phyloP scores from a whole-genome alignment of 176 grass and related monocot genomes.

The Hsuehochloa calcarea region DNA sequence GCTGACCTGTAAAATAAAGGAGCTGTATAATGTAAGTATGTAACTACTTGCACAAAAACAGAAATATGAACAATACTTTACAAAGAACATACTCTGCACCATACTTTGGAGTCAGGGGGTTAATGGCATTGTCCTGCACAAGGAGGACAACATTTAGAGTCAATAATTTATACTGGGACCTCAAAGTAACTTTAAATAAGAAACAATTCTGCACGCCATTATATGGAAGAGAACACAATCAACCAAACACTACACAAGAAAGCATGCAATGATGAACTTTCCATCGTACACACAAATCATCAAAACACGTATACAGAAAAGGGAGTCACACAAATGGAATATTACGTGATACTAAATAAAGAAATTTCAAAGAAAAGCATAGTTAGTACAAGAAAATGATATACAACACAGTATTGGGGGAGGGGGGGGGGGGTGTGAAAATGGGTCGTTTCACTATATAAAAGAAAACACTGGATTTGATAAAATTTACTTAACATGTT shows the following conservation, averaged over 20 bases:
- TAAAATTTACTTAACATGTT: not conserved
- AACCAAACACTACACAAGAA: slow-evolving; percentile 13
- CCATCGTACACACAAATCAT: slow-evolving; percentile 6
- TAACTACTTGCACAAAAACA: slow-evolving; percentile 9
- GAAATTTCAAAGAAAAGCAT: not conserved
- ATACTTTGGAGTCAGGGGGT: slow-evolving; percentile 37
- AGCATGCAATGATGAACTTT: slow-evolving; percentile 16
- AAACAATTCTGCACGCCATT: not conserved
- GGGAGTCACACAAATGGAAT: slow-evolving; percentile 16
- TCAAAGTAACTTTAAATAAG: not conserved
- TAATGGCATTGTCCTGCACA: slow-evolving; percentile 51
- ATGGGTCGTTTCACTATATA: not conserved
- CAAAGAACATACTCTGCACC: slow-evolving; percentile 55
- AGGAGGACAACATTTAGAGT: slow-evolving; percentile 12
- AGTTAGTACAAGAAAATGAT: not conserved
- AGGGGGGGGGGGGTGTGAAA: not conserved
- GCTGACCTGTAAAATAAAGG: slow-evolving; percentile 48
- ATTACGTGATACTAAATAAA: not conserved
- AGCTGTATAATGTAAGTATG: slow-evolving; percentile 38
- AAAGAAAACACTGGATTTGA: slow-evolving; percentile 17
- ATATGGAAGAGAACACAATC: not conserved
- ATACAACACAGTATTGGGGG: not conserved
- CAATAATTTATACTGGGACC: slow-evolving; percentile 6
- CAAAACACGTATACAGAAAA: not conserved
- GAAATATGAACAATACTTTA: slow-evolving; percentile 12